phyloP scores from a whole-genome alignment of 495 filamentous ascomycete species.

The Pyrenula aspistea region DNA sequence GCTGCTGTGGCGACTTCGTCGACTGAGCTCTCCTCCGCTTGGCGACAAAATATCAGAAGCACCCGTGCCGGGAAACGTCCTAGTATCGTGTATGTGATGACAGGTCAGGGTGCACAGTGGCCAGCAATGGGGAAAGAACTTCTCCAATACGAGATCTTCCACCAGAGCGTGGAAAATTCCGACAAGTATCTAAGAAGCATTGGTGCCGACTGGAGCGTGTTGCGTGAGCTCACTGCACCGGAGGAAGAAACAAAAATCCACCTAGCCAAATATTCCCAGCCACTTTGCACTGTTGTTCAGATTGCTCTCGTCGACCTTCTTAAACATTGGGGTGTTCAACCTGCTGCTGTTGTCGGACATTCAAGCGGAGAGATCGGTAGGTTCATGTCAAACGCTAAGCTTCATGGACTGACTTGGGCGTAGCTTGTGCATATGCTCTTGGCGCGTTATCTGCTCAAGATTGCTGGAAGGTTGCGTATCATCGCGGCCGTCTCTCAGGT shows the following conservation, averaged over 20 bases:
- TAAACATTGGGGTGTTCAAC: constrained; percentile 11
- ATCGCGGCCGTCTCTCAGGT: constrained; percentile 1
- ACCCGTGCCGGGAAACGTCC: constrained; percentile 5
- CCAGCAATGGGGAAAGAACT: constrained; percentile 39
- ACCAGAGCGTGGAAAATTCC: constrained; percentile 13
- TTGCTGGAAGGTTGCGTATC: constrained; percentile 3
- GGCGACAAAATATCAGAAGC: constrained; percentile 64
- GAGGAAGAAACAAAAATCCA: constrained; percentile 2
- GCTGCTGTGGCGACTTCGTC: constrained; percentile 10
- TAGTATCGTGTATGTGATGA: constrained; percentile 25
- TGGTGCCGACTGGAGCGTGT: constrained; percentile 13
- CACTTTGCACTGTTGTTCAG: constrained; percentile 15
- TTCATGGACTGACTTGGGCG: constrained; percentile 20
- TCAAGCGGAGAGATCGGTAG: constrained; percentile 29
- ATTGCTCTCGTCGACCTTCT: constrained; percentile 23
- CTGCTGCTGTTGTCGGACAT: constrained; percentile 23
- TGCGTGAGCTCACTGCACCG: constrained; percentile 5
- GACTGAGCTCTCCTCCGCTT: constrained; percentile 45
- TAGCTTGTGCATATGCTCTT: constrained; percentile 19
- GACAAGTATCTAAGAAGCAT: constrained; percentile 12
- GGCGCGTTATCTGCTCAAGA: neutral
- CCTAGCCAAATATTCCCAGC: constrained; percentile 5
- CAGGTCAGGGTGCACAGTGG: constrained; percentile 57
- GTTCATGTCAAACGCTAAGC: constrained; percentile 19
- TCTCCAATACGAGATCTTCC: constrained; percentile 15